A percentile compares a stretch with the other conserved stretches of the same genome.
Evolutionary conservation across 768 basidiomycete genomes (phyloP).

Genomic region (Xanthoconium stramineum): DNA sequence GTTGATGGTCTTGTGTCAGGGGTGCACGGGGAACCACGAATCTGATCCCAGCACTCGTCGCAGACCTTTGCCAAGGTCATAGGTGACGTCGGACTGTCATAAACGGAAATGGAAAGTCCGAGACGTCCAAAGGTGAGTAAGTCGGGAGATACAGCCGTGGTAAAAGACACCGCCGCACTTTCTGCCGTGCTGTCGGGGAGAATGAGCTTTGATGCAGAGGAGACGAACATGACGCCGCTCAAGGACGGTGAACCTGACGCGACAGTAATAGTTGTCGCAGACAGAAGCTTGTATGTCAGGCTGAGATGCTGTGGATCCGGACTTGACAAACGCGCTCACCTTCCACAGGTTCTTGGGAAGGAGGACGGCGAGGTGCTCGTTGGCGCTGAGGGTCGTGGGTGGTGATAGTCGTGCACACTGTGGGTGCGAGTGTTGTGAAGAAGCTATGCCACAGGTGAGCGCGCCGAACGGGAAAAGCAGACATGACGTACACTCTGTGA

Average conservation of each 20-base stretch:
- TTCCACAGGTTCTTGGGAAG: conserved; percentile 74
- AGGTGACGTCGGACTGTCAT: conserved; percentile 58
- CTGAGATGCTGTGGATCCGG: conserved; percentile 10
- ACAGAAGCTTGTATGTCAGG: conserved; percentile 40
- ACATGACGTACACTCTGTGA: conserved; percentile 15
- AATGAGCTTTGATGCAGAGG: conserved; percentile 24
- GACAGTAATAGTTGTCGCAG: conserved; percentile 77
- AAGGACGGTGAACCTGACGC: conserved; percentile 58
- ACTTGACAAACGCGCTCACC: conserved; percentile 35
- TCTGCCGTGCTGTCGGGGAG: conserved; percentile 62
- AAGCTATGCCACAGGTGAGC: conserved; percentile 12
- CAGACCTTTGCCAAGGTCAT: conserved; percentile 63
- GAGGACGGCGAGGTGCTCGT: conserved; percentile 78
- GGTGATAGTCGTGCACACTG: conserved; percentile 18
- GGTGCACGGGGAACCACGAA: conserved; percentile 52
- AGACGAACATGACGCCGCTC: conserved; percentile 70
- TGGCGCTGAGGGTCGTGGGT: conserved; percentile 31
- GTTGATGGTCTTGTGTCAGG: conserved; percentile 39
- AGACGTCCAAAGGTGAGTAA: conserved; percentile 71
- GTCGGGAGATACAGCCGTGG: conserved; percentile 52
- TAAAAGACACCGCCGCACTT: conserved; percentile 84
- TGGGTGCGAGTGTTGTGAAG: conserved; percentile 19
- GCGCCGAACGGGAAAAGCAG: background rate
- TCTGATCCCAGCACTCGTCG: conserved; percentile 72
- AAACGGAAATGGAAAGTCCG: conserved; percentile 56